Evolutionary conservation across 2,329 filamentous ascomycete genomes (phyloP), one percentile per base, ranked within the genome.

Genomic region (Cercospora sp.): DNA sequence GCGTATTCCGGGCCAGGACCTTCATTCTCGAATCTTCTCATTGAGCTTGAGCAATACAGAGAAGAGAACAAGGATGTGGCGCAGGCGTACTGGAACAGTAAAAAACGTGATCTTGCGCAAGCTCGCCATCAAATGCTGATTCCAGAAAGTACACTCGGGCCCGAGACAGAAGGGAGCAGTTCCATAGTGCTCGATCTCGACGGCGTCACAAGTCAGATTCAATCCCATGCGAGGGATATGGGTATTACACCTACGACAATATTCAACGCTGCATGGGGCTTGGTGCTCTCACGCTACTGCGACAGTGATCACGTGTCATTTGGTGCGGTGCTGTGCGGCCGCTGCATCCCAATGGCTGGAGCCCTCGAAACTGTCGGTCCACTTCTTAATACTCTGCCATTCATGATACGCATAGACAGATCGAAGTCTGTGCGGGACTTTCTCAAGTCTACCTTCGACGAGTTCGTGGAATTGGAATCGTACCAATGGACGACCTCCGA

Each of bases 261-360:
- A 18, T 49, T 43, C 34, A 37, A 63, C 7, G 61, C 61, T 13
- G 61, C 61, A 9, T 63, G 61, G 61, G 61, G 34, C 8, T 13
- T 63, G 24, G 61, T 63, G 12, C 32, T 63, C 9, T 53, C 61
- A 45, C 34, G 45, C 21, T 63, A 45, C 24, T 24, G 28, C 16
- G 37, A 43, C n/a, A 45, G 18, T 5, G 34, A 43, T 12, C 34
- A 30, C 13, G 61, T 63, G 12, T 21, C 43, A 10, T 65, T 65
- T 51, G 62, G 62, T 4, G 51, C 51, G 30, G 51, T 65, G n/a
- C n/a, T 65, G n/a, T 30, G 45, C 13, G 49, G 45, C n/a, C 62
- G 62, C 40, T 32, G 40, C 30, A 28, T 65, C n/a, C 45, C 62
- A 24, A 32, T 65, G 30, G 40, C n/a, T 30, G 62, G 62, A 24